These are phyloP conservation scores for Bruguiera sexangula DNA, from an alignment of 345 rosid genomes.

Conservation along the genomic window DNA sequence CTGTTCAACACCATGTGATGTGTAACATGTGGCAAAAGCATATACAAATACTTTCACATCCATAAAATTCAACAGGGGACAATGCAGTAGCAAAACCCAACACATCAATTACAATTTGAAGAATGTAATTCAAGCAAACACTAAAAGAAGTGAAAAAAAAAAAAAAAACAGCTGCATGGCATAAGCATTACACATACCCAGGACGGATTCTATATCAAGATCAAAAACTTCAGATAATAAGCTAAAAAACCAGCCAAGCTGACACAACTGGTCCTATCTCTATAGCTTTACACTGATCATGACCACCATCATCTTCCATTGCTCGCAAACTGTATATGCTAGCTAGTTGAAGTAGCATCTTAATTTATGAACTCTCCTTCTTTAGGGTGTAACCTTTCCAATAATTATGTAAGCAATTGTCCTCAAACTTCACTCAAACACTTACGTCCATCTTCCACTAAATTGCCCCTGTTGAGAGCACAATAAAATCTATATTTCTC, in stretches of 20 bases:
- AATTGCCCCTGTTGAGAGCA: conserved; percentile 3
- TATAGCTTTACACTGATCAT: neutral
- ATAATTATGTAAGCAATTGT: neutral
- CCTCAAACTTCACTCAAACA: conserved; percentile 11
- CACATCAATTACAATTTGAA: neutral
- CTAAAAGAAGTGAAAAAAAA: neutral
- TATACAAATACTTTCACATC: neutral
- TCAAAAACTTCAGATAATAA: neutral
- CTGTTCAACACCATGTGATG: no score
- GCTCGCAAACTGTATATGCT: neutral
- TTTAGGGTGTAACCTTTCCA: neutral
- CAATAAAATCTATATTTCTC: conserved; percentile 4
- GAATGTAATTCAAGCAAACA: neutral
- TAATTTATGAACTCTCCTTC: conserved; percentile 8
- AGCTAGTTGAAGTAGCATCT: conserved; percentile 3
- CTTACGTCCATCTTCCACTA: neutral
- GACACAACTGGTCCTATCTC: neutral
- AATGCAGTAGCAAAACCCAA: neutral
- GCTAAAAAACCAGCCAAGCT: neutral
- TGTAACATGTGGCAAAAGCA: neutral
- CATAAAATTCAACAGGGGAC: neutral
- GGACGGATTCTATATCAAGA: neutral
- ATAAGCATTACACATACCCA: neutral
- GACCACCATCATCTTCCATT: conserved; percentile 1
- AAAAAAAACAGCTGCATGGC: neutral